A percentile compares a stretch with the other conserved stretches of the same genome.
phyloP scores from a whole-genome alignment of 176 grass and related monocot species.

The Juncus effusus region DNA sequence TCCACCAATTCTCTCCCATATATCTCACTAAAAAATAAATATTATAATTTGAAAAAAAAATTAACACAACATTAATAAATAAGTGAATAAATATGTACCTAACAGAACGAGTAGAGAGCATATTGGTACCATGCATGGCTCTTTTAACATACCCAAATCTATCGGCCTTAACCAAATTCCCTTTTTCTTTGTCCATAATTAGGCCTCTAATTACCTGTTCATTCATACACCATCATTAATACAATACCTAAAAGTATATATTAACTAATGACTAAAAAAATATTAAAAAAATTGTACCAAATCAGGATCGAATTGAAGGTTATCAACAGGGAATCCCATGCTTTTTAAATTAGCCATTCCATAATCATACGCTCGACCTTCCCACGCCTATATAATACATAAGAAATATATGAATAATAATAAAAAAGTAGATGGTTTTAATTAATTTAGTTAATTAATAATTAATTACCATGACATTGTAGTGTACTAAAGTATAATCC shows the following conservation, averaged over 20 bases:
- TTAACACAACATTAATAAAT: constrained; percentile 5
- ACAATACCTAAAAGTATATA: constrained; percentile 17
- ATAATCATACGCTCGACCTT: constrained; percentile 98
- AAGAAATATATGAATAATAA: constrained; percentile 13
- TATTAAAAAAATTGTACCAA: constrained; percentile 47
- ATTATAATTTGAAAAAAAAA: constrained; percentile 19
- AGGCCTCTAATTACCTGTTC: constrained; percentile 82
- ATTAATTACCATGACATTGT: constrained; percentile 82
- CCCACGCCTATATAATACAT: constrained; percentile 65
- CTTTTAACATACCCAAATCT: constrained; percentile 95
- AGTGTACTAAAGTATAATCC: constrained; percentile 97
- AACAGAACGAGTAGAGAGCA: constrained; percentile 78
- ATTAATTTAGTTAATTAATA: neutral
- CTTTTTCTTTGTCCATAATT: constrained; percentile 94
- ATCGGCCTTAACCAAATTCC: constrained; percentile 95
- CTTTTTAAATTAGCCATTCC: constrained; percentile 85
- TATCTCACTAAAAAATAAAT: constrained; percentile 66
- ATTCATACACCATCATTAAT: neutral
- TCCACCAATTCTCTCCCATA: constrained; percentile 96
- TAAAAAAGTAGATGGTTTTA: neutral
- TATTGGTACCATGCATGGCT: constrained; percentile 94
- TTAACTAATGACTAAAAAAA: constrained; percentile 25
- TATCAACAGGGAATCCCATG: constrained; percentile 91
- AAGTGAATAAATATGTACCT: constrained; percentile 50
- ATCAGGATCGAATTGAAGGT: constrained; percentile 85